These are phyloP conservation scores for Cladosporium sp. DNA, from an alignment of 2,329 filamentous ascomycete genomes.

Conservation along the genomic window DNA sequence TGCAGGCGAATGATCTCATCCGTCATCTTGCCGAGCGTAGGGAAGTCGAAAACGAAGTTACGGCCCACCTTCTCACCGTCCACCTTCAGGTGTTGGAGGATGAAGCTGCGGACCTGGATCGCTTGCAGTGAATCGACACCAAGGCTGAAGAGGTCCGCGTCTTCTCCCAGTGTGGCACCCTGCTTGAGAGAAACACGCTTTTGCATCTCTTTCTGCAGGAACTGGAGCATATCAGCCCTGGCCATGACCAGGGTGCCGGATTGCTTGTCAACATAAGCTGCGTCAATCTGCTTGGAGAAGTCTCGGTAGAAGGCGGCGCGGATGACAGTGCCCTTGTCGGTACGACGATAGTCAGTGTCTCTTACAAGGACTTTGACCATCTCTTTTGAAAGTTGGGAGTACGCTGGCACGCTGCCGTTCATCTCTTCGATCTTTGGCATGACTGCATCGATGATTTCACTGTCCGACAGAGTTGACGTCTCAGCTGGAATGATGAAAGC, in stretches of 20 bases:
- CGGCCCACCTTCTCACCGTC: conserved; percentile 50
- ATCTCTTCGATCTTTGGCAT: conserved; percentile 51
- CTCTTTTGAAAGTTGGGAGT: conserved; percentile 52
- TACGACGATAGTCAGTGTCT: conserved; percentile 48
- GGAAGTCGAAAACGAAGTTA: conserved; percentile 61
- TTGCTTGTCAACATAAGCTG: conserved; percentile 40
- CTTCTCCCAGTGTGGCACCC: conserved; percentile 25
- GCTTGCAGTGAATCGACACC: conserved; percentile 62
- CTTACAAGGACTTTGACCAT: conserved; percentile 51
- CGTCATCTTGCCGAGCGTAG: conserved; percentile 50
- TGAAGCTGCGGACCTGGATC: conserved; percentile 54
- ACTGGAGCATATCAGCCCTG: conserved; percentile 22
- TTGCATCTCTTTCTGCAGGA: conserved; percentile 22
- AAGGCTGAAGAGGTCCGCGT: conserved; percentile 58
- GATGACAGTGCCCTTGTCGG: conserved; percentile 57
- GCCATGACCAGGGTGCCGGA: conserved; percentile 28
- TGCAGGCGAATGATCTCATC: conserved; percentile 46
- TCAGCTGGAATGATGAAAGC: conserved; percentile 55
- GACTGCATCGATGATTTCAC: conserved; percentile 50
- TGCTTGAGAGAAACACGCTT: conserved; percentile 26
- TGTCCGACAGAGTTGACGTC: conserved; percentile 37
- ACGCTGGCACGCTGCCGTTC: conserved; percentile 51
- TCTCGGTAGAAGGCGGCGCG: conserved; percentile 49
- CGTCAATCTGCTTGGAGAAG: conserved; percentile 49
- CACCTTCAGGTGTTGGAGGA: conserved; percentile 54